Evolutionary conservation across 129 eudicot species (phyloP).

Genomic region (Escallonia rubra): DNA sequence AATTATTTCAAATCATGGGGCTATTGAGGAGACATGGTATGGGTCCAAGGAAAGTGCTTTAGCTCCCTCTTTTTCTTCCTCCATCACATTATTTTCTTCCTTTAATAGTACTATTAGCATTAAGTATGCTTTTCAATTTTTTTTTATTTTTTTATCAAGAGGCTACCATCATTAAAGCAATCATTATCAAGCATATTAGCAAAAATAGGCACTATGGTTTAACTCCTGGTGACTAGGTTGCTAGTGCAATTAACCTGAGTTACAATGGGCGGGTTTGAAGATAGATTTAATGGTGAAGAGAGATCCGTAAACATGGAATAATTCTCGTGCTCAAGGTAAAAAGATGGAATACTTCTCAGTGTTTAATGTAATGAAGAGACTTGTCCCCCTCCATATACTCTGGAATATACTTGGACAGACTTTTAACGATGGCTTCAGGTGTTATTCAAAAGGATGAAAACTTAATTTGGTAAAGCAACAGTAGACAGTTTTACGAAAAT

Average conservation of each 20-base stretch:
- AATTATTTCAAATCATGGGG: conserved; percentile 50
- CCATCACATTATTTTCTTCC: conserved; percentile 47
- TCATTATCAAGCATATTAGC: conserved; percentile 36
- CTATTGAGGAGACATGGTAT: conserved; percentile 49
- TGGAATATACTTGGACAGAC: background rate
- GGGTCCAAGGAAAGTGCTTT: conserved; percentile 80
- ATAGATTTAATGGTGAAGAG: conserved; percentile 11
- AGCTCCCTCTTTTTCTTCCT: conserved; percentile 49
- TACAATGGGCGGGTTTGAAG: conserved; percentile 2
- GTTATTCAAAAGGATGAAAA: too few species aligned
- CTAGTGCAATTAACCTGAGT: conserved; percentile 15
- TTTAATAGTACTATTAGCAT: conserved; percentile 48
- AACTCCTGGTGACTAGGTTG: conserved; percentile 8
- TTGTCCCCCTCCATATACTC: conserved; percentile 33
- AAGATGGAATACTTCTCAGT: conserved; percentile 1
- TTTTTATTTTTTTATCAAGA: conserved; percentile 16
- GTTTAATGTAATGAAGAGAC: conserved; percentile 35
- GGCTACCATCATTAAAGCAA: conserved; percentile 34
- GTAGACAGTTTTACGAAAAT: background rate
- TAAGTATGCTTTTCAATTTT: conserved; percentile 16
- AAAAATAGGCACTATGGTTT: conserved; percentile 21
- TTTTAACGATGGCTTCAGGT: background rate
- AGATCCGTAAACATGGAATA: conserved; percentile 21
- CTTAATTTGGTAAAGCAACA: background rate
- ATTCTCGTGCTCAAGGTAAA: background rate